Conservation (phyloP, 306 rosid genomes). For the Cercis canadensis region DNA sequence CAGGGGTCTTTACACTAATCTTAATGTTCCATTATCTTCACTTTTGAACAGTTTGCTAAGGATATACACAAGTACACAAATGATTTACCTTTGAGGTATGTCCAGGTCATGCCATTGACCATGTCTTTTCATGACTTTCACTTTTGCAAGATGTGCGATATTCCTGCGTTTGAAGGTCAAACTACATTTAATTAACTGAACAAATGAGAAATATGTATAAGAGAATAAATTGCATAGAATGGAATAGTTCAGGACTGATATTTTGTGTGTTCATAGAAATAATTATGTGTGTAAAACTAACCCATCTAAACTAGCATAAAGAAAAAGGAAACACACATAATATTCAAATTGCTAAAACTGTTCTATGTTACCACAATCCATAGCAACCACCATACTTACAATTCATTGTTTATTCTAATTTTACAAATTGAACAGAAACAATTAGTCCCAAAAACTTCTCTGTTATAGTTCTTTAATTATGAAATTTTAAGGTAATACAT, state of each 20-base stretch:
- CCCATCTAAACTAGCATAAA: slow-evolving; percentile 29
- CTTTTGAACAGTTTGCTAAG: not conserved
- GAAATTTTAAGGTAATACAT: too few relatives aligned
- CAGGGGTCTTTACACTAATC: not conserved
- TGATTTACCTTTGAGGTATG: slow-evolving; percentile 72
- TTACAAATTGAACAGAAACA: slow-evolving; percentile 1
- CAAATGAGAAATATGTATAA: slow-evolving; percentile 6
- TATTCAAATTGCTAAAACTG: slow-evolving; percentile 21
- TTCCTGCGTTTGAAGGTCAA: slow-evolving; percentile 58
- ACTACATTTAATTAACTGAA: slow-evolving; percentile 10
- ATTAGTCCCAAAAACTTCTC: not conserved
- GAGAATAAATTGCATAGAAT: slow-evolving; percentile 4
- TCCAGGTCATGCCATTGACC: slow-evolving; percentile 75
- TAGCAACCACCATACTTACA: too few relatives aligned
- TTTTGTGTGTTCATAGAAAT: not conserved
- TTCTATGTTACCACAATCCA: too few relatives aligned
- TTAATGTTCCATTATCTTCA: not conserved
- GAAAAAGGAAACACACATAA: not conserved
- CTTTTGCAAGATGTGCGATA: slow-evolving; percentile 80
- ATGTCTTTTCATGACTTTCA: slow-evolving; percentile 59
- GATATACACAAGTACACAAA: slow-evolving; percentile 16
- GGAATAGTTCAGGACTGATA: slow-evolving; percentile 29
- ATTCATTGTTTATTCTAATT: not conserved
- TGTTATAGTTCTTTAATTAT: too few relatives aligned
- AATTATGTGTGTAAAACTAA: slow-evolving; percentile 9